These are phyloP conservation scores for Pythium angustatum DNA, from an alignment of 352 stramenopile species.

Conservation along the genomic window DNA sequence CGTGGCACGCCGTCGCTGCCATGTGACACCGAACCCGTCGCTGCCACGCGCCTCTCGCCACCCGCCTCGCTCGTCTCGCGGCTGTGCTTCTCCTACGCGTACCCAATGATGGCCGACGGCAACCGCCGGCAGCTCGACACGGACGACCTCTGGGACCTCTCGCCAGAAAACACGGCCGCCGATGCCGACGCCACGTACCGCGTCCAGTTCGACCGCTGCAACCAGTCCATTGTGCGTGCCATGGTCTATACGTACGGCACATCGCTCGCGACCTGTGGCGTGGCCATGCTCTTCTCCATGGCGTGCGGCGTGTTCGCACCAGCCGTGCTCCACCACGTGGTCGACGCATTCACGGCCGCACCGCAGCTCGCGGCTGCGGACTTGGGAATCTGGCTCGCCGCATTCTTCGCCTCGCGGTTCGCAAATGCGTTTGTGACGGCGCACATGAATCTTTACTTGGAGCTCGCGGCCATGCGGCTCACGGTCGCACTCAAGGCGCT, in stretches of 20 bases:
- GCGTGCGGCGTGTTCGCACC: slow-evolving; percentile 26
- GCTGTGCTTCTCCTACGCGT: slow-evolving; percentile 10
- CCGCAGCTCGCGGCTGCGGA: slow-evolving; percentile 14
- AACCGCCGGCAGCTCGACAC: not conserved
- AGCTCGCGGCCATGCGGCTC: slow-evolving; percentile 25
- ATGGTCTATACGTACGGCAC: not conserved
- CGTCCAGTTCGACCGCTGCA: not conserved
- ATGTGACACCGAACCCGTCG: not conserved
- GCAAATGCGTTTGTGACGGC: slow-evolving; percentile 26
- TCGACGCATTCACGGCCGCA: slow-evolving; percentile 25
- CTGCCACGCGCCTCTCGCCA: not conserved
- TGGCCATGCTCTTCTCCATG: slow-evolving; percentile 4
- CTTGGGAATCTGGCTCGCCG: slow-evolving; percentile 23
- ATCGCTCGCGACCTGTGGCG: slow-evolving; percentile 18
- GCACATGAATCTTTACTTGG: slow-evolving; percentile 27
- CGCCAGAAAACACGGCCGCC: not conserved
- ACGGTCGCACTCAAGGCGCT: slow-evolving; percentile 27
- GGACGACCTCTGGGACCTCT: slow-evolving; percentile 13
- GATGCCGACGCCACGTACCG: not conserved
- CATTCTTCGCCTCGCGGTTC: slow-evolving; percentile 32
- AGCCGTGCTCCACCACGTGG: slow-evolving; percentile 29
- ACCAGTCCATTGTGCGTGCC: not conserved
- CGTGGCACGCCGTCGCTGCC: not conserved
- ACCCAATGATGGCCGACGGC: not conserved
- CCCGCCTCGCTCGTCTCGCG: slow-evolving; percentile 7